Conservation (phyloP, 805 yeast species). For the Candida wancherniae region DNA sequence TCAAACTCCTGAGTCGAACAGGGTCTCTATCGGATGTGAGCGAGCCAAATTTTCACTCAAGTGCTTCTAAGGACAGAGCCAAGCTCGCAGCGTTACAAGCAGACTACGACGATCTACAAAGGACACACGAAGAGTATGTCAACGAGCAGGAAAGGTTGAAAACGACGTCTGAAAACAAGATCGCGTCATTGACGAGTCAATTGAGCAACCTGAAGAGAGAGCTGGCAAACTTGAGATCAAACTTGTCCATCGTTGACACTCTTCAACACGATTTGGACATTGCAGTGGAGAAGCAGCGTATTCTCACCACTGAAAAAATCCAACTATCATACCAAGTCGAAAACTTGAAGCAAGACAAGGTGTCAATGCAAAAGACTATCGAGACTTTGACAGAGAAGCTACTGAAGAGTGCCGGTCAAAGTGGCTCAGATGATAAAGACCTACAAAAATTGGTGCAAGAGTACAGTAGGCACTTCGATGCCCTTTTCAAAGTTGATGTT, state of each 20-base stretch:
- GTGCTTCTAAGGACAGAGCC: constrained; percentile 8
- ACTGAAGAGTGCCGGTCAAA: constrained; percentile 15
- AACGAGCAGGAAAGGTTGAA: constrained; percentile 9
- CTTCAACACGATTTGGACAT: constrained; percentile 34
- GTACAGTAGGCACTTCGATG: constrained; percentile 44
- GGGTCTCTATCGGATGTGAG: constrained; percentile 10
- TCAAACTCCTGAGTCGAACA: constrained; percentile 16
- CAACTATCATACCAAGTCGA: constrained; percentile 39
- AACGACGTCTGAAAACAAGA: constrained; percentile 7
- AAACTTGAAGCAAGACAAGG: constrained; percentile 34
- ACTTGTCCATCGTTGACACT: constrained; percentile 21
- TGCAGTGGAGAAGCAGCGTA: constrained; percentile 42
- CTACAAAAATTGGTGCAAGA: constrained; percentile 31
- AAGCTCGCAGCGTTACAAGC: constrained; percentile 9
- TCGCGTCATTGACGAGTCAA: constrained; percentile 10
- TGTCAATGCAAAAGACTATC: constrained; percentile 30
- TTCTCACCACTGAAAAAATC: constrained; percentile 41
- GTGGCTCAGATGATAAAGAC: constrained; percentile 1
- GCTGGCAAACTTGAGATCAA: constrained; percentile 7
- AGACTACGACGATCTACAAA: constrained; percentile 13
- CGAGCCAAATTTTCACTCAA: constrained; percentile 3
- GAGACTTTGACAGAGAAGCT: constrained; percentile 37
- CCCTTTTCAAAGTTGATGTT: constrained; percentile 38
- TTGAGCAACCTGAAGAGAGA: constrained; percentile 12
- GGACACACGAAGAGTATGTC: constrained; percentile 8